Evolutionary conservation across 1,284 basidiomycete genomes (phyloP).

Genomic region (Uromyces viciae-fabae): DNA sequence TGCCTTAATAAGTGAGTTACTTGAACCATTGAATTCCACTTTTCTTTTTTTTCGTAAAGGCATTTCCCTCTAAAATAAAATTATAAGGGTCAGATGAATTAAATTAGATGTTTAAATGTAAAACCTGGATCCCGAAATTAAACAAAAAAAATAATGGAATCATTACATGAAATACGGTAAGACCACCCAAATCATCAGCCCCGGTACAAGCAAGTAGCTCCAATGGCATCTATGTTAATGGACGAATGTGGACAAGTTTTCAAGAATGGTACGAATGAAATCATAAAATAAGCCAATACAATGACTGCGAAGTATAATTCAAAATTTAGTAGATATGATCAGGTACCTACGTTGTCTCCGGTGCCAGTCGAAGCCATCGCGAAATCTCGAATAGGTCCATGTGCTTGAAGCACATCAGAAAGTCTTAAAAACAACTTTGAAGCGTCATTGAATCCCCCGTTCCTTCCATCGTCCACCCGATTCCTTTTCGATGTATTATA

Average conservation of each 20-base stretch:
- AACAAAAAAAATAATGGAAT: no score
- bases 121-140: no score
- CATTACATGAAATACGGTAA: slow-evolving; percentile 38
- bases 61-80: slow-evolving; percentile 28
- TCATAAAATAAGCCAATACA: no score
- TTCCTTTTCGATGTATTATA: neutral
- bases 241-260: neutral
- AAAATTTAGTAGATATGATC: neutral
- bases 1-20: neutral
- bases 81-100: no score
- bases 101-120: no score
- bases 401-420: slow-evolving; percentile 19
- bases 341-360: slow-evolving; percentile 25
- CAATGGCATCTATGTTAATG: slow-evolving; percentile 23
- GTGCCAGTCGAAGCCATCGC: slow-evolving; percentile 24
- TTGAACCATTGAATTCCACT: neutral
- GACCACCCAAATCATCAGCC: slow-evolving; percentile 30
- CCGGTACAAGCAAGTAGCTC: slow-evolving; percentile 38
- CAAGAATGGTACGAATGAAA: neutral
- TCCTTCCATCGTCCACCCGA: slow-evolving; percentile 6
- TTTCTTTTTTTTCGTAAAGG: slow-evolving; percentile 25
- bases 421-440: slow-evolving; percentile 10
- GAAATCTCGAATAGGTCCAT: slow-evolving; percentile 43
- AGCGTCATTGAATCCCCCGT: neutral
- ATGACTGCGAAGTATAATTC: no score